These are phyloP conservation scores for Metarhizium rileyi DNA, from an alignment of 2,329 filamentous ascomycete genomes.

Conservation along the genomic window DNA sequence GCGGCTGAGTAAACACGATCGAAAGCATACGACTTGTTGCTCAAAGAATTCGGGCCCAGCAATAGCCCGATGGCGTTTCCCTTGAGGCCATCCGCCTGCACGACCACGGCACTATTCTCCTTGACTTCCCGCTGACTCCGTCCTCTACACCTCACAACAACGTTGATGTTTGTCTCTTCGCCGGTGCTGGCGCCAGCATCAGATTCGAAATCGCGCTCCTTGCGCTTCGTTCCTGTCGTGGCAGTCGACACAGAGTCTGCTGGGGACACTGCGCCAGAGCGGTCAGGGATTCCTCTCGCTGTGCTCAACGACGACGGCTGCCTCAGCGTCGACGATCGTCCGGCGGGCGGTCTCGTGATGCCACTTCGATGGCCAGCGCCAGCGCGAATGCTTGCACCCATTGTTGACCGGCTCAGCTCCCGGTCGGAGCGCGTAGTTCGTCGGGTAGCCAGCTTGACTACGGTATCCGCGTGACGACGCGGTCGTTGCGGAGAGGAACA, in stretches of 20 bases:
- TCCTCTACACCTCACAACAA: conserved; percentile 88
- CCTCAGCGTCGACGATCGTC: conserved; percentile 3
- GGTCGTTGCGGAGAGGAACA: not conserved
- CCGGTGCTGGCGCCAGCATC: conserved; percentile 32
- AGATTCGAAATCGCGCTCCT: conserved; percentile 73
- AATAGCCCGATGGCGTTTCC: conserved; percentile 76
- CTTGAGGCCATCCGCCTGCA: conserved; percentile 79
- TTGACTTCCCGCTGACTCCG: conserved; percentile 85
- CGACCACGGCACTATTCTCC: conserved; percentile 90
- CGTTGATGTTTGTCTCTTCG: conserved; percentile 93
- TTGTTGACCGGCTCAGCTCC: conserved; percentile 7
- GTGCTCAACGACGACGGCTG: conserved; percentile 2
- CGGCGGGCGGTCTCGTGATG: conserved; percentile 1
- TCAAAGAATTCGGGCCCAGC: conserved; percentile 86
- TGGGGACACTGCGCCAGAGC: conserved; percentile 36
- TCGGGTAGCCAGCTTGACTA: conserved; percentile 8
- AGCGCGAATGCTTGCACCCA: conserved; percentile 2
- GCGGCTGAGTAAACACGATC: conserved; percentile 95
- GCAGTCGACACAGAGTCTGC: conserved; percentile 50
- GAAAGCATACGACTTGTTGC: conserved; percentile 94
- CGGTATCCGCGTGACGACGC: not conserved
- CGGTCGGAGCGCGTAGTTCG: conserved; percentile 9
- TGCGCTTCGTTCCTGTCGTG: conserved; percentile 62
- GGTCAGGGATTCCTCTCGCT: conserved; percentile 4
- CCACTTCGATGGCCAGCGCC: conserved; percentile 3